Evolutionary conservation across 495 filamentous ascomycete species (phyloP), one percentile per base, ranked within the genome.

Genomic region (Chaetomium cochliodes): DNA sequence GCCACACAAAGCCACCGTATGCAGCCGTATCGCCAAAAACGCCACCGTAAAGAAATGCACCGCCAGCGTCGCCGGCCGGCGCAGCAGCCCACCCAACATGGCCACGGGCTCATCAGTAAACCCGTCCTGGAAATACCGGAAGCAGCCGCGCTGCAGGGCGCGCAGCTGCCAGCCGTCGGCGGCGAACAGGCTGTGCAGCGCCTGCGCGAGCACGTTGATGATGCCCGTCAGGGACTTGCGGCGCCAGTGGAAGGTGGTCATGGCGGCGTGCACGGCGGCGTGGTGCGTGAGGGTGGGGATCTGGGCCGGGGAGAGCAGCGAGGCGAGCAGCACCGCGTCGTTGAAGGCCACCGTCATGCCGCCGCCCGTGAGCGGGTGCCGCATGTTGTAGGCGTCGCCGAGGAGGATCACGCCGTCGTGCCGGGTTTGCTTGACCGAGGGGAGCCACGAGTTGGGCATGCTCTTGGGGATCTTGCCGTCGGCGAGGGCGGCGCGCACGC

Each of bases 331-430:
- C 9, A 92, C 84, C 2, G 88, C 93, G 74, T 97, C 93, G 71
- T 91, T 92, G 71, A 97, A 87, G 4, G 91, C 93, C 0, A 97
- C 93, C 0, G 93, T 97, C 93, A 97, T 97, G 67, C 93, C 93
- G 68, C 93, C 93, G 59, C 93, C 93, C 0, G 93, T 97, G 15
- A 97, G 79, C 0, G 93, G 93, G 78, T 97, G 93, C 5, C 93
- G 90, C 93, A 97, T 97, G 78, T 97, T 97, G 79, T 93, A 87
- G 9, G 93, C 93, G 76, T 97, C 93, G 62, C 93, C 93, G 22
- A 97, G 79, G 33, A 98, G 78, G 42, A 96, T 79, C 65, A 97
- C 78, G 13, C 94, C 94, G 0, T 87, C 85, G 3, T 87, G 84
- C 51, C 82, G 84, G 66, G 87, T 85, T 52, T 88, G 87, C 26